Evolutionary conservation across 2,329 filamentous ascomycete genomes (phyloP).

Genomic region (Sarocladium oryzae): DNA sequence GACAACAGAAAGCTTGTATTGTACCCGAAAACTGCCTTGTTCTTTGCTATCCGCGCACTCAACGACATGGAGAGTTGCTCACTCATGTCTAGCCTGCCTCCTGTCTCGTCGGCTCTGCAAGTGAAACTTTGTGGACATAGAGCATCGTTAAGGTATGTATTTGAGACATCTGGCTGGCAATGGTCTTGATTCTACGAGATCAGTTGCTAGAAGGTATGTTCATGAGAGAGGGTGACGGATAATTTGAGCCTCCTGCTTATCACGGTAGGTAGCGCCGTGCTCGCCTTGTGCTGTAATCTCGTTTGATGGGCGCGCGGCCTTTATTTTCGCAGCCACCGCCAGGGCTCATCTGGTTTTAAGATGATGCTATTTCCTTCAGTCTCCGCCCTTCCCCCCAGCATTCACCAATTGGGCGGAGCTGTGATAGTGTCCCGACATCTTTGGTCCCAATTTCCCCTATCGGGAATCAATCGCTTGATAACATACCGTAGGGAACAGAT

Average conservation of each 20-base stretch:
- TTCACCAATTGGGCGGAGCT: not conserved
- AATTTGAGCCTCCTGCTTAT: not conserved
- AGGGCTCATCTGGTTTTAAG: slow-evolving; percentile 6
- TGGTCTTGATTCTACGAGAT: too few species aligned
- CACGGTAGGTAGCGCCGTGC: not conserved
- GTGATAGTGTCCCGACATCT: not conserved
- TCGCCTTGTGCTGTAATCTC: not conserved
- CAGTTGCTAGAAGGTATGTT: too few species aligned
- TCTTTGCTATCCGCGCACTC: not conserved
- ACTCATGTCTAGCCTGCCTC: not conserved
- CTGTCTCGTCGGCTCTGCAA: too few species aligned
- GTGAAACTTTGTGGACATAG: too few species aligned
- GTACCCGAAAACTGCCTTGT: not conserved
- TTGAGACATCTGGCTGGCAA: too few species aligned
- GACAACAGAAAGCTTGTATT: slow-evolving; percentile 2
- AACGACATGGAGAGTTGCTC: not conserved
- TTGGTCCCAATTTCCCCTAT: not conserved
- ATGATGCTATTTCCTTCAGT: slow-evolving; percentile 7
- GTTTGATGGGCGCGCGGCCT: not conserved
- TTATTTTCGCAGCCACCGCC: not conserved
- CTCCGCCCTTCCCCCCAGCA: not conserved
- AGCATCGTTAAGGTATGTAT: too few species aligned
- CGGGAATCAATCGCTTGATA: too few species aligned
- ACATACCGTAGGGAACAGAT: too few species aligned
- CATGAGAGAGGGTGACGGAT: not conserved